Evolutionary conservation across 768 basidiomycete species (phyloP).

Genomic region (Lyophyllum semitale): DNA sequence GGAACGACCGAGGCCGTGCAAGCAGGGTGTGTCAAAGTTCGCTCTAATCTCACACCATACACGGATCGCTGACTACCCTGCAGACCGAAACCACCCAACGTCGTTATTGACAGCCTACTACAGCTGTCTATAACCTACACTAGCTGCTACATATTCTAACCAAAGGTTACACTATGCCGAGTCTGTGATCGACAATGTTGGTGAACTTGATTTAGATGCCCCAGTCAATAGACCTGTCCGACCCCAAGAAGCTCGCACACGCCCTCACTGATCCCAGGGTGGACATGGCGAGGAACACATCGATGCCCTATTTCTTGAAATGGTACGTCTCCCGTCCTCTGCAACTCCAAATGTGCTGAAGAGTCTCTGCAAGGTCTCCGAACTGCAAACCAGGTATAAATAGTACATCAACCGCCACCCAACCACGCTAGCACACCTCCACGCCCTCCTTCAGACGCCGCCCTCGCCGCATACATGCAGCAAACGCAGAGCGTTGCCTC

Average conservation of each 20-base stretch:
- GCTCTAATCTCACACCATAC: too few relatives aligned
- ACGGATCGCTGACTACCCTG: too few relatives aligned
- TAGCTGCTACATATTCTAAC: too few relatives aligned
- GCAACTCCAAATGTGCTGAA: slow-evolving; percentile 6
- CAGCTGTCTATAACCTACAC: too few relatives aligned
- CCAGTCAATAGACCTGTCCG: too few relatives aligned
- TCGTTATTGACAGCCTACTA: too few relatives aligned
- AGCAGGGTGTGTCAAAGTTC: too few relatives aligned
- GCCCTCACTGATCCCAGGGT: slow-evolving; percentile 61
- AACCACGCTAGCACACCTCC: slow-evolving; percentile 68
- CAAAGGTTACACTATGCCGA: too few relatives aligned
- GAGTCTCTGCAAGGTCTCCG: slow-evolving; percentile 56
- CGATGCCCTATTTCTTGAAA: slow-evolving; percentile 68
- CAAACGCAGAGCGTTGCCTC: slow-evolving; percentile 69
- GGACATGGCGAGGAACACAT: slow-evolving; percentile 71
- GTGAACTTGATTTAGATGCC: too few relatives aligned
- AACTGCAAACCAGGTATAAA: slow-evolving; percentile 72
- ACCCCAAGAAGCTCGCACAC: slow-evolving; percentile 65
- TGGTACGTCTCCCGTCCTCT: slow-evolving; percentile 37
- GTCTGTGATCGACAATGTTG: too few relatives aligned
- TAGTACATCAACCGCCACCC: slow-evolving; percentile 82
- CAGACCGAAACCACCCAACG: too few relatives aligned
- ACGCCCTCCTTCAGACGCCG: slow-evolving; percentile 44
- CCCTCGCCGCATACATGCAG: slow-evolving; percentile 65
- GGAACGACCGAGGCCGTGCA: too few relatives aligned